phyloP scores from a whole-genome alignment of 495 filamentous ascomycete genomes.

The Hypoxylon fragiforme region DNA sequence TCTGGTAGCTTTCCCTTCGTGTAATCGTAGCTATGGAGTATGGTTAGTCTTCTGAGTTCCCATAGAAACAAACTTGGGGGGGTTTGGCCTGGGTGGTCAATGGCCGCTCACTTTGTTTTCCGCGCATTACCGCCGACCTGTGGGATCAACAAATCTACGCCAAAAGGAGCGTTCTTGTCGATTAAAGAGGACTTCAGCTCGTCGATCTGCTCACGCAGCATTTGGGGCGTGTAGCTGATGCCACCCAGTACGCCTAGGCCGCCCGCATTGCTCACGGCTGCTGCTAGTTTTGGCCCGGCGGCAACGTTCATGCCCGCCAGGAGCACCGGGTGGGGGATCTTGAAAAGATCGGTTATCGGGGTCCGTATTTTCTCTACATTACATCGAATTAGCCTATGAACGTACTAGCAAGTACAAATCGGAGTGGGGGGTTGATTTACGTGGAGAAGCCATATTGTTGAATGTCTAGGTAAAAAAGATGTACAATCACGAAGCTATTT shows the following conservation, averaged over 20 bases:
- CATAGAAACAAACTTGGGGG: neutral
- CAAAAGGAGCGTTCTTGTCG: constrained; percentile 97
- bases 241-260: constrained; percentile 96
- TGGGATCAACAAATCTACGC: constrained; percentile 91
- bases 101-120: constrained; percentile 95
- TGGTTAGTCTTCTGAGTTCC: constrained; percentile 2
- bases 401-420: too few species aligned
- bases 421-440: too few species aligned
- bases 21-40: constrained; percentile 93
- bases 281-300: constrained; percentile 93
- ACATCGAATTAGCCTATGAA: too few species aligned
- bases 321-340: constrained; percentile 94
- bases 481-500: too few species aligned
- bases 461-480: too few species aligned
- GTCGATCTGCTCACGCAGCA: constrained; percentile 91
- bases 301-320: constrained; percentile 99
- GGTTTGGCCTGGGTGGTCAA: neutral
- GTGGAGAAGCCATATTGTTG: too few species aligned
- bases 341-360: constrained; percentile 87
- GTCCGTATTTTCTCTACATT: constrained; percentile 84
- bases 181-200: constrained; percentile 88
- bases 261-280: constrained; percentile 95
- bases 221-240: constrained; percentile 94
- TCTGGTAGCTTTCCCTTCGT: constrained; percentile 97
- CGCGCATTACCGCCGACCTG: constrained; percentile 92